Evolutionary conservation across 2,329 filamentous ascomycete genomes (phyloP).

Genomic region (Monilinia vaccinii-corymbosi): DNA sequence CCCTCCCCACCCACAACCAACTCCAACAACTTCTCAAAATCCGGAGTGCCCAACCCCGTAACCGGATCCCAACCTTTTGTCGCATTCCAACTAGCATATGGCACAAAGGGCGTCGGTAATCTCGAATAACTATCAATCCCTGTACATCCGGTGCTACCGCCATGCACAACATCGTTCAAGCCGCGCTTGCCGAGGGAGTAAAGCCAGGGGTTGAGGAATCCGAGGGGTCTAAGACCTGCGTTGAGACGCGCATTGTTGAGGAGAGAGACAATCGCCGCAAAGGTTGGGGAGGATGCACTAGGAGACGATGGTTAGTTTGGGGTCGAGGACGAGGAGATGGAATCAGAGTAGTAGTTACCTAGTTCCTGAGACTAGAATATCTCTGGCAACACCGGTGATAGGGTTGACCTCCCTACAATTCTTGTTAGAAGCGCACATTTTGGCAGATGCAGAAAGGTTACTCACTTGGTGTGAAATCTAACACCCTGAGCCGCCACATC

Average conservation of each 20-base stretch:
- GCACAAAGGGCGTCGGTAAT: constrained; percentile 21
- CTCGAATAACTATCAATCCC: constrained; percentile 22
- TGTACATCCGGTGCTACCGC: constrained; percentile 31
- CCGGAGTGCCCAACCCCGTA: constrained; percentile 31
- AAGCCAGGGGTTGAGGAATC: constrained; percentile 53
- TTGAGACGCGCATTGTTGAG: constrained; percentile 52
- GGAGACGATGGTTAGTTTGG: constrained; percentile 10
- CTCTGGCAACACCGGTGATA: constrained; percentile 31
- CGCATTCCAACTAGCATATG: constrained; percentile 34
- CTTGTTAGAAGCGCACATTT: neutral
- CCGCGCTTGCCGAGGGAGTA: constrained; percentile 40
- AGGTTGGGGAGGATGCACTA: constrained; percentile 47
- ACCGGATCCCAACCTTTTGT: constrained; percentile 32
- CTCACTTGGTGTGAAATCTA: constrained; percentile 36
- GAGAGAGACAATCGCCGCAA: constrained; percentile 48
- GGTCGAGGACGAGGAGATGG: neutral
- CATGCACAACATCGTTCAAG: constrained; percentile 38
- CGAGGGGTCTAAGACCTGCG: constrained; percentile 36
- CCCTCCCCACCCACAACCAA: neutral
- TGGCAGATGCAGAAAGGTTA: neutral
- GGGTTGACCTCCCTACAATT: constrained; percentile 29
- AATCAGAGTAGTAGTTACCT: constrained; percentile 9
- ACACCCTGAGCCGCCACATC: constrained; percentile 48
- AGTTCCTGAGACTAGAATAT: constrained; percentile 16
- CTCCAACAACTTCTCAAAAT: constrained; percentile 17